A percentile compares a stretch with the other conserved stretches of the same genome.
Evolutionary conservation across 306 rosid species (phyloP).

Genomic region (Morella rubra): DNA sequence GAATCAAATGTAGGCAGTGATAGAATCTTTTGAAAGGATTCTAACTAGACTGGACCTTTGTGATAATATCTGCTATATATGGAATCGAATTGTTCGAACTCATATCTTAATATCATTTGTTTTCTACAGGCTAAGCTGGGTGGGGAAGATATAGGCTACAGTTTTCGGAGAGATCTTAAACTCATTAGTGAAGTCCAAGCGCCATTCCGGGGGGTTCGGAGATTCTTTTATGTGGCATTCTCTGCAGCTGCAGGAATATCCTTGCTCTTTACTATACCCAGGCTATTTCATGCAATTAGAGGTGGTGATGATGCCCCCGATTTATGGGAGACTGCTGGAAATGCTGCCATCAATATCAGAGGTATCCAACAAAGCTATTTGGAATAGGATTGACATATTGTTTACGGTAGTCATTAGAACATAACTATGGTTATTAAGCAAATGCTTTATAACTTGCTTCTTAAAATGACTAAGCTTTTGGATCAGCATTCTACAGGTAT

Average conservation of each 20-base stretch:
- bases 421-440: slow-evolving; percentile 5
- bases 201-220: slow-evolving; percentile 93
- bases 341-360: slow-evolving; percentile 84
- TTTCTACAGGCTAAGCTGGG: slow-evolving; percentile 80
- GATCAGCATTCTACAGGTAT: slow-evolving; percentile 86
- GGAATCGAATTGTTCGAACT: slow-evolving; percentile 7
- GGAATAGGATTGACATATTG: slow-evolving; percentile 1
- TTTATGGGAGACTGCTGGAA: slow-evolving; percentile 81
- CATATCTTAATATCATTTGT: slow-evolving; percentile 12
- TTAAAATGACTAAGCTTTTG: slow-evolving; percentile 59
- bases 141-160: slow-evolving; percentile 89
- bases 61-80: slow-evolving; percentile 15
- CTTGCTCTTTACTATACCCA: slow-evolving; percentile 62
- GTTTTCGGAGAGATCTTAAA: slow-evolving; percentile 97
- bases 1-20: not conserved
- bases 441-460: slow-evolving; percentile 31
- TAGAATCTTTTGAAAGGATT: slow-evolving; percentile 16
- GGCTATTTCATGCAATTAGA: slow-evolving; percentile 60
- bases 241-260: slow-evolving; percentile 96
- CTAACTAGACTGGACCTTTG: not conserved
- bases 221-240: slow-evolving; percentile 77
- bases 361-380: slow-evolving; percentile 38
- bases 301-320: slow-evolving; percentile 90
- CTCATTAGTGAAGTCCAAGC: slow-evolving; percentile 99
- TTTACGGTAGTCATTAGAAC: slow-evolving; percentile 17